Conservation (phyloP, 208 protist species). For the Leptomonas seymouri region DNA sequence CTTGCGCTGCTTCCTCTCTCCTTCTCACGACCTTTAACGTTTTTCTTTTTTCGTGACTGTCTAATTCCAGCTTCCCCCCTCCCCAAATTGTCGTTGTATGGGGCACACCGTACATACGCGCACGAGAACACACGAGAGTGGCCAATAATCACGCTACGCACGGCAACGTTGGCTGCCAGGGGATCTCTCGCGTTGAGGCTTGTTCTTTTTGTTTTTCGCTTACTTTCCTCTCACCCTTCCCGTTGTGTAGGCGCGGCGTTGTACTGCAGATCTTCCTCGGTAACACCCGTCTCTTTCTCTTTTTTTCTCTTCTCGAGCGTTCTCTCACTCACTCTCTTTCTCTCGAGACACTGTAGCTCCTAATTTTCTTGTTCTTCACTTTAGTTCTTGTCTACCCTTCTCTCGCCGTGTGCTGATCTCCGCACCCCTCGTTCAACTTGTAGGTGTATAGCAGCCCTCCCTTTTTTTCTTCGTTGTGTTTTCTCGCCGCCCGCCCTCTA, state of each 20-base stretch:
- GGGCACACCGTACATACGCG: too few relatives aligned
- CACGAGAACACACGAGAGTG: too few relatives aligned
- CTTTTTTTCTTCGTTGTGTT: slow-evolving; percentile 1
- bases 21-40: background rate
- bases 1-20: background rate
- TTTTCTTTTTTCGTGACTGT: too few relatives aligned
- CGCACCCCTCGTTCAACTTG: background rate
- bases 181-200: too few relatives aligned
- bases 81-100: too few relatives aligned
- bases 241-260: background rate
- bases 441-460: background rate
- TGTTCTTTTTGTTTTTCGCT: background rate
- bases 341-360: too few relatives aligned
- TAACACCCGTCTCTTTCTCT: background rate
- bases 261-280: slow-evolving; percentile 6
- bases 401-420: slow-evolving; percentile 11
- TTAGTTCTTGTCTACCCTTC: slow-evolving; percentile 8
- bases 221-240: background rate
- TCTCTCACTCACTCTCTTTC: background rate
- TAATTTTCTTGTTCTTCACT: slow-evolving; percentile 4
- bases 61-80: too few relatives aligned
- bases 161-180: background rate
- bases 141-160: too few relatives aligned
- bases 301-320: background rate
- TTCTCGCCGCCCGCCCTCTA: background rate